Base-by-base conservation (phyloP, 2,329 filamentous ascomycete genomes). In the Macrophomina pseudophaseolina region DNA sequence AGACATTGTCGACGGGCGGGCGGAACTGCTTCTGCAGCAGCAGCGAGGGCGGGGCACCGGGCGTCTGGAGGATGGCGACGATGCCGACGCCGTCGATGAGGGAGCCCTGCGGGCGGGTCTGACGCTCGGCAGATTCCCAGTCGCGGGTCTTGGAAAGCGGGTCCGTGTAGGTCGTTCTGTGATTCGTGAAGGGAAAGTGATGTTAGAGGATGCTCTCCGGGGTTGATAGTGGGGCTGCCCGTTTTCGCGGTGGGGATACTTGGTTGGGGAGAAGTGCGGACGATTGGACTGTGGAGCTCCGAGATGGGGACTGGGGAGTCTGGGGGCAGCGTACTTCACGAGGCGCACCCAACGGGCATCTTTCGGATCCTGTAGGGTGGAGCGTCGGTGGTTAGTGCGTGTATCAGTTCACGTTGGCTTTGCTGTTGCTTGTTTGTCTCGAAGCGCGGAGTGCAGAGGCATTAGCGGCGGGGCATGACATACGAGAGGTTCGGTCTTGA, bases 81-180 rank as follows among this genome's bases (percentile, higher is more conserved):
- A 93, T 91, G 68, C 90, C 90, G 14, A 93, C 90, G 63, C 88
- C 90, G 72, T 93, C 91, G 64, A 92, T 88, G 40, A 87, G 85
- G 66, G 83, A 83, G 69, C 78, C 82, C 65, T 82, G 80, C 12
- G 90, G 89, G 3, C 90, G 86, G 0, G 90, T 92, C 35, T 84
- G 84, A n/a, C 91, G 86, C 76, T 91, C 88, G 16, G 88, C 88
- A 0, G 88, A 90, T 74, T 93, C 90, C 90, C 90, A 93, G 35
- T 85, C 87, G 63, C 90, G 84, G 0, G 80, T 76, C 16, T 80
- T 79, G 70, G 87, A 87, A 40, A 84, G 82, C 23, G 87, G 85
- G 72, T 92, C 90, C 65, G 81, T 80, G 75, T 92, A 93, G 40
- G 78, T 80, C n/a, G 72, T 79, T 63, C 79, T 80, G 46, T 5